Conservation (phyloP, 1,284 basidiomycete species). For the Cutaneotrichosporon cutaneum region DNA sequence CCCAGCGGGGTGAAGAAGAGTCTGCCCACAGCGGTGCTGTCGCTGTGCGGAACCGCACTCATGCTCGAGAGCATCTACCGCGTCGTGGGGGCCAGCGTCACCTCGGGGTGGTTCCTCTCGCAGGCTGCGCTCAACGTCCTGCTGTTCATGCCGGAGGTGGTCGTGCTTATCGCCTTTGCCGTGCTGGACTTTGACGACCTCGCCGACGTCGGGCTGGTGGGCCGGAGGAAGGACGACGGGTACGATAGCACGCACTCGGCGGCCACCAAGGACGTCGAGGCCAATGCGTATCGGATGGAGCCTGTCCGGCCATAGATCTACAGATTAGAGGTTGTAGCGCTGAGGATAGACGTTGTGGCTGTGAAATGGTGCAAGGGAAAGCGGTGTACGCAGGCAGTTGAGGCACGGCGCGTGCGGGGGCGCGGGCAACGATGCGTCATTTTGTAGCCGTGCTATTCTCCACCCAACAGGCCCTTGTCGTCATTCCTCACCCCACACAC, state of each 20-base stretch:
- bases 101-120: conserved; percentile 6
- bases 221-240: neutral
- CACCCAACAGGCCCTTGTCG: no score
- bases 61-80: conserved; percentile 18
- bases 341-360: no score
- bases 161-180: conserved; percentile 4
- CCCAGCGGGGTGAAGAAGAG: neutral
- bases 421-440: no score
- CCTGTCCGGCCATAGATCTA: no score
- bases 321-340: no score
- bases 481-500: no score
- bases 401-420: no score
- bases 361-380: no score
- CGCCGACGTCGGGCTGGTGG: neutral
- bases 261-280: no score
- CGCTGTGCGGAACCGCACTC: conserved; percentile 1
- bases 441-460: no score
- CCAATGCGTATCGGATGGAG: no score
- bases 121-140: conserved; percentile 8
- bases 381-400: no score
- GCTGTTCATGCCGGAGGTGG: conserved; percentile 17
- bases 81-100: neutral
- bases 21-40: neutral
- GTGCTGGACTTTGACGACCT: conserved; percentile 13
- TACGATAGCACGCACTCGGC: neutral